Conservation (phyloP, 129 eudicot species). For the Saussurea involucrata region DNA sequence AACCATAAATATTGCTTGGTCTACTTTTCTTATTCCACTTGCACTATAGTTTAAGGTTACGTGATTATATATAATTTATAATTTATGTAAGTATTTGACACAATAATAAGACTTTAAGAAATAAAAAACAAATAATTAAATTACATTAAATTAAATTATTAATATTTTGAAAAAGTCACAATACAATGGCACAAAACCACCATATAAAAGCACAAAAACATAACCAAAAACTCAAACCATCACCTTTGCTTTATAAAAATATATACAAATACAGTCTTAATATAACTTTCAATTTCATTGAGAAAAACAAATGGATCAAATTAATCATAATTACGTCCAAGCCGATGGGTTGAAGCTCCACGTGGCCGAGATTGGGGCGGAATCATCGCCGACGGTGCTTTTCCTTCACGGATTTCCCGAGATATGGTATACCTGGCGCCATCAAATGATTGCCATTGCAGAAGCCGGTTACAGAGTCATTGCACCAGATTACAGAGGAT, state of each 20-base stretch:
- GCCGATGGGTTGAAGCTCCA: constrained; percentile 40
- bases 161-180: not conserved
- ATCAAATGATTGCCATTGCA: constrained; percentile 47
- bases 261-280: not conserved
- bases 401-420: constrained; percentile 51
- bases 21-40: not conserved
- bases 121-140: not conserved
- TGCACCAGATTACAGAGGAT: constrained; percentile 43
- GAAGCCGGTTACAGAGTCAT: constrained; percentile 38
- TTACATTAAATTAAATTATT: not conserved
- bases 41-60: not conserved
- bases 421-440: constrained; percentile 57
- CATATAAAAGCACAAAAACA: not conserved
- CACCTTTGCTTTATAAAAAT: not conserved
- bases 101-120: not conserved
- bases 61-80: not conserved
- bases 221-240: not conserved
- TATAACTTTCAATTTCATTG: not conserved
- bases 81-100: not conserved
- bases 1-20: not conserved
- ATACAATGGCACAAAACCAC: not conserved
- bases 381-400: constrained; percentile 27
- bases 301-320: constrained; percentile 25
- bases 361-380: constrained; percentile 33
- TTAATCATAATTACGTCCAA: constrained; percentile 29